These are phyloP conservation scores for Lentinula aciculospora DNA, from an alignment of 768 basidiomycete species.

Conservation along the genomic window DNA sequence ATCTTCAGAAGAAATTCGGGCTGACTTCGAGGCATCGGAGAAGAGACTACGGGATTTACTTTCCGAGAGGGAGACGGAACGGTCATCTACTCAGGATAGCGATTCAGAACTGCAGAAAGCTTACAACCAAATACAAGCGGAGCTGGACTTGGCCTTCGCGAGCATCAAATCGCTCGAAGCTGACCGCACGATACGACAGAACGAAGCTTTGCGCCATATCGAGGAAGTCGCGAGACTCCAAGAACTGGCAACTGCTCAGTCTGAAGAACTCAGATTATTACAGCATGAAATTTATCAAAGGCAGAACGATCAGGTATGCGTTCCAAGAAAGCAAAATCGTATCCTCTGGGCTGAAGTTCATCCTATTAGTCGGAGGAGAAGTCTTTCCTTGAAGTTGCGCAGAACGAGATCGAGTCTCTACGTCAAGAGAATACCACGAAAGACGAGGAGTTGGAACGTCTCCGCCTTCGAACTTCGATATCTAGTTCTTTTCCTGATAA, in stretches of 20 bases:
- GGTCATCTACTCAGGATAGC: constrained; percentile 38
- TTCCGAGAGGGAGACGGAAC: constrained; percentile 48
- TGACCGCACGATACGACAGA: constrained; percentile 56
- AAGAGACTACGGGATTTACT: constrained; percentile 39
- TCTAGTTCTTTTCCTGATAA: constrained; percentile 27
- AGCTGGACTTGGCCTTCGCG: constrained; percentile 48
- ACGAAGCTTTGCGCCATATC: constrained; percentile 46
- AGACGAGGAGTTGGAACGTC: constrained; percentile 61
- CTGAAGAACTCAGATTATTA: constrained; percentile 48
- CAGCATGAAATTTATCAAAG: constrained; percentile 48
- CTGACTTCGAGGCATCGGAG: constrained; percentile 42
- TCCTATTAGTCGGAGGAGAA: constrained; percentile 50
- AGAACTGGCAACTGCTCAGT: constrained; percentile 36
- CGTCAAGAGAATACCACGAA: constrained; percentile 54
- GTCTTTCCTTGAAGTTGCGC: constrained; percentile 56
- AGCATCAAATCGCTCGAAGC: constrained; percentile 56
- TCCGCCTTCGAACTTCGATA: constrained; percentile 42
- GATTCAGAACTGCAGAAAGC: constrained; percentile 57
- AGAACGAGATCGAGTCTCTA: constrained; percentile 67
- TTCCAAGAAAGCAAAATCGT: background rate
- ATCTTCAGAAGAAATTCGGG: constrained; percentile 47
- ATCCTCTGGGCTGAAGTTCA: background rate
- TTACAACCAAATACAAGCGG: constrained; percentile 55
- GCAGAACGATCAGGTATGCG: constrained; percentile 29
- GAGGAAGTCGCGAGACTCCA: constrained; percentile 56